Evolutionary conservation across 2,329 filamentous ascomycete species (phyloP), one percentile per base, ranked within the genome.

Genomic region (Ambrosiella beaveri): DNA sequence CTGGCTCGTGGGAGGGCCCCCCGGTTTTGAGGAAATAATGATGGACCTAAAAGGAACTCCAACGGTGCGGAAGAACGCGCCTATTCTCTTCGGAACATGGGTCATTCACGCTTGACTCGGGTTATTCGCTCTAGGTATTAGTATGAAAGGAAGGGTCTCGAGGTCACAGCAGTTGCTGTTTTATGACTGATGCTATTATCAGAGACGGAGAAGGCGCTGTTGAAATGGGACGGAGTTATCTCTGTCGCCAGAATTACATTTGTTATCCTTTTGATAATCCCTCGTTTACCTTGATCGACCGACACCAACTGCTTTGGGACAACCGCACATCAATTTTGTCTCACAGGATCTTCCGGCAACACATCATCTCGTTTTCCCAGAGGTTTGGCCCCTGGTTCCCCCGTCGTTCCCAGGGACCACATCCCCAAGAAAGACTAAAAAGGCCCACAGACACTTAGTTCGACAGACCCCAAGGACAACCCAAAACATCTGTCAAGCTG

Each of bases 21-120:
- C 49, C 35, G 35, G 51, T 13, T 36, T 36, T 36, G 15, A 6
- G 51, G 51, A 53, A 53, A 53, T 53, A 53, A 39, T 53, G 51
- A 53, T 53, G 36, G 35, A 15, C 51, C 9, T 38, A 35, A 39
- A 36, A 38, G 36, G 51, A 53, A 53, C 51, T 53, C 37, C 15
- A 53, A 37, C 37, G 35, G 35, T 53, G 51, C 51, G 51, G 51
- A 36, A 53, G 51, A 53, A 53, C 51, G 51, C 37, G 51, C 51
- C 51, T 38, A 53, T 47, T 13, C 11, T 13, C 13, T 47, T 47
- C 19, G n/a, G 6, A 41, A 47, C 44, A 47, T 5, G 44, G 44
- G 11, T 17, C 1, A 15, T n/a, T 5, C 5, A 15, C 19, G 44
- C 44, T 47, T 47, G 19, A 19, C 44, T 47, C 44, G 44, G 44